These are phyloP conservation scores for Clonostachys rhizophaga DNA, from an alignment of 2,329 filamentous ascomycete species.

Conservation along the genomic window DNA sequence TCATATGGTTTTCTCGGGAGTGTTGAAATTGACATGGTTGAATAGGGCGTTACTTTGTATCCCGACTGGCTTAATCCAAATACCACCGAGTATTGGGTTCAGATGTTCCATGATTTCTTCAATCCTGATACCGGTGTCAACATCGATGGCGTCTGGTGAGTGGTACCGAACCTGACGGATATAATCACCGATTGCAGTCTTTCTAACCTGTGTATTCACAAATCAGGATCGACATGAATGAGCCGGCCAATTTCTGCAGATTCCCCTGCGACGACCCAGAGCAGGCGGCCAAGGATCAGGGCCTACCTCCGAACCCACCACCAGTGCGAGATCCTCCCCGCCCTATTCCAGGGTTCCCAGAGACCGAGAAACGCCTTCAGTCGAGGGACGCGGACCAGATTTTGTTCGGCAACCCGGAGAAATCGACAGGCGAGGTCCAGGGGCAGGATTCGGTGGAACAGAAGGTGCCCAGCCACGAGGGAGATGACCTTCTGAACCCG, in stretches of 20 bases:
- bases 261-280: conserved; percentile 8
- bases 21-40: background rate
- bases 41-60: conserved; percentile 52
- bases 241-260: conserved; percentile 23
- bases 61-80: conserved; percentile 72
- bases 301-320: conserved; percentile 7
- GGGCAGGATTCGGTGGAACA: background rate
- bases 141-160: conserved; percentile 60
- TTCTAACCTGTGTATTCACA: too few relatives aligned
- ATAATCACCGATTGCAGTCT: too few relatives aligned
- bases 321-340: conserved; percentile 2
- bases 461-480: conserved; percentile 1
- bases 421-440: background rate
- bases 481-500: conserved; percentile 7
- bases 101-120: conserved; percentile 63
- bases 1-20: background rate
- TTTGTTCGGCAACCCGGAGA: background rate
- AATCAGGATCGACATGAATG: conserved; percentile 62
- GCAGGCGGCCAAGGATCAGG: background rate
- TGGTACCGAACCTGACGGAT: too few relatives aligned
- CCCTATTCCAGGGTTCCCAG: conserved; percentile 3
- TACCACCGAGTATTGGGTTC: conserved; percentile 63
- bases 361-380: background rate
- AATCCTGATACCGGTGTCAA: conserved; percentile 58
- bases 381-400: background rate